Evolutionary conservation across 495 filamentous ascomycete genomes (phyloP), one percentile per base, ranked within the genome.

Genomic region (Daldinia loculata): DNA sequence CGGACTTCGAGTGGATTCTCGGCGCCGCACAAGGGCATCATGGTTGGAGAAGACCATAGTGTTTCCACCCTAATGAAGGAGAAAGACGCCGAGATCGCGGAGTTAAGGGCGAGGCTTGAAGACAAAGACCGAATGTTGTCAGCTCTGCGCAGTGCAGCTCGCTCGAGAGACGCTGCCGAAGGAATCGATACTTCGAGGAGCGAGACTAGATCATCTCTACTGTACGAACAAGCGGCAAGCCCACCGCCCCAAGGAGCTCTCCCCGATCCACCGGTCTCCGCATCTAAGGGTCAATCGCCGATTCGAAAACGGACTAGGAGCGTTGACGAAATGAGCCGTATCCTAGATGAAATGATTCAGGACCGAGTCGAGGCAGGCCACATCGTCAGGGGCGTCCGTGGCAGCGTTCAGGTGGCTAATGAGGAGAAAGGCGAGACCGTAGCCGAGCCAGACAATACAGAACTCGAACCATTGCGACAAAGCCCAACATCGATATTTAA

Each of bases 121-220:
- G 96, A 99, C 80, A 98, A 98, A 75, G 94, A 97, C 75, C 88
- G 90, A 15, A 99, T 98, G 96, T 84, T 98, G 29, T 82, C 89
- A 15, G 95, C 95, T 0, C 84, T 98, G 50, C 89, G 94, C n/a
- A 94, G 86, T 56, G 93, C 94, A 7, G 89, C 93, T 17, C 86
- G 94, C 38, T 95, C 97, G 66, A 87, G 95, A 30, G 95, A 98
- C 52, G 85, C 90, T 19, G 94, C 95, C n/a, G 92, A 84, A 32
- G 76, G 80, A 27, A 77, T 83, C 52, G 84, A 85, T 7, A 77
- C 77, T 52, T 74, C 70, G 27, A 79, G 82, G 34, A 67, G 76
- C 26, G 83, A 84, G 51, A 76, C 80, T 32, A 81, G 85, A 34
- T 72, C 80, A 8, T 86, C 84, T 19, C 78, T 85, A 15, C 78